These are phyloP conservation scores for Boechera divaricarpa DNA, from an alignment of 345 rosid species.

Conservation along the genomic window DNA sequence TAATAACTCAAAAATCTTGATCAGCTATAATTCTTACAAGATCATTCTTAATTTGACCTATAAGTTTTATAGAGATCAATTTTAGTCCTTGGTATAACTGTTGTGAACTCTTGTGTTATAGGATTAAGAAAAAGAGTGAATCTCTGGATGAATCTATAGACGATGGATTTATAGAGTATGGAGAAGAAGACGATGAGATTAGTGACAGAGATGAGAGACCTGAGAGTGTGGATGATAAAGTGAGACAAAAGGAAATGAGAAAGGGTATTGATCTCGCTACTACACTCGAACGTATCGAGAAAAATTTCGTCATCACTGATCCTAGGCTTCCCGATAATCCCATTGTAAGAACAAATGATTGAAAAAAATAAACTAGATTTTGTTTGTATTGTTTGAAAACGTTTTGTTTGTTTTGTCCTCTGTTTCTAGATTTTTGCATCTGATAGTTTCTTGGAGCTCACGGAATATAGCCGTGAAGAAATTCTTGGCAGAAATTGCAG, in stretches of 20 bases:
- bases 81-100: background rate
- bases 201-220: slow-evolving; percentile 69
- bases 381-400: background rate
- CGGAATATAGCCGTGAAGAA: slow-evolving; percentile 98
- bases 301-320: slow-evolving; percentile 96
- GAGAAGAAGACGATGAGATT: slow-evolving; percentile 53
- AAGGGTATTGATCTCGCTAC: slow-evolving; percentile 98
- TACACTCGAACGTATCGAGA: slow-evolving; percentile 98
- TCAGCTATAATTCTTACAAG: background rate
- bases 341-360: slow-evolving; percentile 61
- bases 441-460: slow-evolving; percentile 96
- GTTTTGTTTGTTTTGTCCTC: background rate
- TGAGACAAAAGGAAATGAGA: slow-evolving; percentile 92
- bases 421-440: slow-evolving; percentile 88
- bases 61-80: slow-evolving; percentile 12
- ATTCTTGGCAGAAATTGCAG: slow-evolving; percentile 97
- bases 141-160: slow-evolving; percentile 54
- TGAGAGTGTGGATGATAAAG: slow-evolving; percentile 79
- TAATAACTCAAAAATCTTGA: slow-evolving; percentile 22
- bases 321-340: slow-evolving; percentile 98
- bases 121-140: slow-evolving; percentile 62
- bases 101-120: slow-evolving; percentile 20
- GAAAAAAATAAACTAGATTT: too few species aligned
- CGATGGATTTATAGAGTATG: slow-evolving; percentile 44
- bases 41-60: background rate